Percentiles rank a stretch among this genome's conserved stretches.
These are phyloP conservation scores for Colletotrichum acutatum DNA, from an alignment of 2,329 filamentous ascomycete genomes.

Conservation along the genomic window DNA sequence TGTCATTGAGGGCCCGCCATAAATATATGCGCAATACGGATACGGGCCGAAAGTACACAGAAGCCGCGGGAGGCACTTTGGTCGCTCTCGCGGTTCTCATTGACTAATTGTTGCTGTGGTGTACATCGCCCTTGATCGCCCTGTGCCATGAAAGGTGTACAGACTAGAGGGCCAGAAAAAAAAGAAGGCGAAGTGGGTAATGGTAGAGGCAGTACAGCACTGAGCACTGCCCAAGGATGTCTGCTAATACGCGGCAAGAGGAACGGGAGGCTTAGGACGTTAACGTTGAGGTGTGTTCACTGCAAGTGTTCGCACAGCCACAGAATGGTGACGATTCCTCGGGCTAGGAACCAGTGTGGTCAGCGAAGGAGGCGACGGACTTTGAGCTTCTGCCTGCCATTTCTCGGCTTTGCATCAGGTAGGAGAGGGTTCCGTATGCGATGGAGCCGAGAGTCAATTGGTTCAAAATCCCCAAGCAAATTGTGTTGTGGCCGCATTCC, in stretches of 20 bases:
- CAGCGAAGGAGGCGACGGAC: constrained; percentile 1
- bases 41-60: neutral
- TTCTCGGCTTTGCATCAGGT: neutral
- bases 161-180: neutral
- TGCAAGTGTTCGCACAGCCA: constrained; percentile 20
- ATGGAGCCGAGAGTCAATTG: neutral
- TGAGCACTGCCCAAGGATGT: neutral
- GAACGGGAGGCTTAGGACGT: constrained; percentile 9
- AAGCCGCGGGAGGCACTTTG: neutral
- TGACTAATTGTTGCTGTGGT: neutral
- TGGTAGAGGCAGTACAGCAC: neutral
- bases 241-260: neutral
- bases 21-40: constrained; percentile 13
- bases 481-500: neutral
- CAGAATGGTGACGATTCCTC: constrained; percentile 12
- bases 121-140: neutral
- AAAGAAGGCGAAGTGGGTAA: constrained; percentile 13
- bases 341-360: neutral
- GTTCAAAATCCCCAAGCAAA: neutral
- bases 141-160: neutral
- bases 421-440: neutral
- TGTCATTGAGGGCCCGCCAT: constrained; percentile 4
- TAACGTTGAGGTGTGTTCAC: neutral
- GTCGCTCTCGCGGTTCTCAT: neutral
- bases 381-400: neutral